A percentile compares a stretch with the other conserved stretches of the same genome.
Conservation (phyloP, 495 filamentous ascomycete species). For the Penicillium taxi region DNA sequence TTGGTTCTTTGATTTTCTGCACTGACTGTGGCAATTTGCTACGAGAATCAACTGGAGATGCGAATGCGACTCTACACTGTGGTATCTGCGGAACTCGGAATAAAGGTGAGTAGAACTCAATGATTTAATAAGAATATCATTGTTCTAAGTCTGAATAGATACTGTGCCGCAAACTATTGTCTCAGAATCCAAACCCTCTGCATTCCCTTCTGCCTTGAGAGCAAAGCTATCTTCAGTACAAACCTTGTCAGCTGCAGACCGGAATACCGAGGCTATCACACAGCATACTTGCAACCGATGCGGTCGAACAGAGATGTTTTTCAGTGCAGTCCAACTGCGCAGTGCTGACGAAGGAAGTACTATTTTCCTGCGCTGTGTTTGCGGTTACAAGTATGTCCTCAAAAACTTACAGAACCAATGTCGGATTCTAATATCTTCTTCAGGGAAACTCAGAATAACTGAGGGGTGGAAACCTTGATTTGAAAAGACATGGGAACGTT, state of each 20-base stretch:
- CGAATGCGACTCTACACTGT: slow-evolving; percentile 68
- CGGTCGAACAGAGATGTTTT: slow-evolving; percentile 75
- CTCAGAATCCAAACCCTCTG: slow-evolving; percentile 75
- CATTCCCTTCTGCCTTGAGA: slow-evolving; percentile 81
- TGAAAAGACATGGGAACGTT: slow-evolving; percentile 19
- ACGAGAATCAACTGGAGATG: slow-evolving; percentile 64
- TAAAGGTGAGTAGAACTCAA: slow-evolving; percentile 52
- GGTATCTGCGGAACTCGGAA: slow-evolving; percentile 78
- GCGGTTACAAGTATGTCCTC: slow-evolving; percentile 65
- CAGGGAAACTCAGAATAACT: slow-evolving; percentile 40
- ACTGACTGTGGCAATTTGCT: slow-evolving; percentile 88
- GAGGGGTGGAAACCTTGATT: slow-evolving; percentile 13
- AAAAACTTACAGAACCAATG: background rate
- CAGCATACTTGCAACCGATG: slow-evolving; percentile 70
- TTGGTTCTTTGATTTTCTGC: slow-evolving; percentile 90
- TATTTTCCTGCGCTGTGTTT: slow-evolving; percentile 80
- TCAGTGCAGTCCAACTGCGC: slow-evolving; percentile 74
- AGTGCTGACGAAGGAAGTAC: slow-evolving; percentile 94
- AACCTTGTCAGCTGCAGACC: slow-evolving; percentile 67
- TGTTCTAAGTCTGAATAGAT: slow-evolving; percentile 50
- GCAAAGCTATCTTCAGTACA: slow-evolving; percentile 81
- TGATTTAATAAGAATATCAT: background rate
- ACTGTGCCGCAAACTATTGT: slow-evolving; percentile 68
- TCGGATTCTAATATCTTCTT: slow-evolving; percentile 14
- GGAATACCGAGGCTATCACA: slow-evolving; percentile 67